Base-by-base conservation (phyloP, 176 grass and related monocot species). In the Triticum aestivum region DNA sequence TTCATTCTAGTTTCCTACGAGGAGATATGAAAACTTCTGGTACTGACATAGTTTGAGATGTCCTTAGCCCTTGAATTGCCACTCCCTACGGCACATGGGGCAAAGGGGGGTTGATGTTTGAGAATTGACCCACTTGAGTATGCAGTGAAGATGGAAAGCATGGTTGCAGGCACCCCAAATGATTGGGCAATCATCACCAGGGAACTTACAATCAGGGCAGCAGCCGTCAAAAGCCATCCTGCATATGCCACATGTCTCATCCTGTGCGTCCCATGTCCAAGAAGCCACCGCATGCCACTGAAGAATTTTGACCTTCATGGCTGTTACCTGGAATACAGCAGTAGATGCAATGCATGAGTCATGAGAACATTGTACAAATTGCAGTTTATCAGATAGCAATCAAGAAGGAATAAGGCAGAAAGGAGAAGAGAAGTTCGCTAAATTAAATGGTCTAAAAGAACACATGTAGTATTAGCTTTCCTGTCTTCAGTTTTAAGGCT, bases 131-230 rank as follows among this genome's bases (percentile, higher is more conserved):
- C 92, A 97, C 88, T 97, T 97, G 76, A 97, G 86, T 74, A 97
- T 97, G 80, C 92, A 94, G 78, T 97, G 94, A 29, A 97, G 92
- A 84, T 97, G 92, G 61, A 90, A 97, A 15, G 92, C 74, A 51
- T 97, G 92, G 77, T 94, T 97, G 73, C 94, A 94, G 5, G 84
- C 86, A 24, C 92, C 94, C 92, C 92, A 97, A 74, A 97, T 92
- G 71, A 97, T 81, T 0, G 92, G 92, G 88, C 94, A 97, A 41
- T 97, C 94, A 5, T 97, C 92, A 20, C 94, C 94, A 12, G 94
- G 94, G 88, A 97, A 97, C 80, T 94, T 97, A 82, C 94, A 97
- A 86, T 97, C 92, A 65, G 94, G 92, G 61, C 94, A 97, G 77
- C 94, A 97, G 20, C 94, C 90, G 0, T 97, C 94, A 73, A 97